These are phyloP conservation scores for Botrytis deweyae DNA, from an alignment of 2,329 filamentous ascomycete species.

Conservation along the genomic window DNA sequence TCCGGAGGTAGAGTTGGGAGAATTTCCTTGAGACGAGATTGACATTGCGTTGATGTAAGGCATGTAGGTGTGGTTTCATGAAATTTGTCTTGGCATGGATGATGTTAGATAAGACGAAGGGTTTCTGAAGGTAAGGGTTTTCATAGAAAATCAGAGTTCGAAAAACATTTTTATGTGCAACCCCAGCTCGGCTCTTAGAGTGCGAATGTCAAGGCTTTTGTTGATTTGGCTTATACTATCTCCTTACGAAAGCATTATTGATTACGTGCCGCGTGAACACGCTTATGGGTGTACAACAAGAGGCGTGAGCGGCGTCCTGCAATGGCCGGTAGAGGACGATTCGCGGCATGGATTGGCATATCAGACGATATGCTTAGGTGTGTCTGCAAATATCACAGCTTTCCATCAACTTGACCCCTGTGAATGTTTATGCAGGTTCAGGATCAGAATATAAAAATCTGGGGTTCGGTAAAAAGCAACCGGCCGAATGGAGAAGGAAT, in stretches of 20 bases:
- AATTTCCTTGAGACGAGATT: constrained; percentile 37
- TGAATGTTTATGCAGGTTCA: constrained; percentile 36
- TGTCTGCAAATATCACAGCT: constrained; percentile 22
- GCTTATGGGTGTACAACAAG: constrained; percentile 11
- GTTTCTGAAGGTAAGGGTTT: neutral
- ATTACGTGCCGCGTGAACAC: constrained; percentile 31
- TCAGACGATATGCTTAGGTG: constrained; percentile 34
- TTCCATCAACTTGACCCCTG: constrained; percentile 27
- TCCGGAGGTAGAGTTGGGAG: constrained; percentile 34
- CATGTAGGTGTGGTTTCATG: constrained; percentile 27
- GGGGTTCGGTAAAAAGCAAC: constrained; percentile 36
- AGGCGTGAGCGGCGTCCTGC: constrained; percentile 9
- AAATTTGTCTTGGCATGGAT: neutral
- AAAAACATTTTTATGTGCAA: constrained; percentile 17
- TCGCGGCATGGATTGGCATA: constrained; percentile 29
- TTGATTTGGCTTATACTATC: constrained; percentile 31
- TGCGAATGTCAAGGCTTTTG: constrained; percentile 20
- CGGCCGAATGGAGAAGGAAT: constrained; percentile 24
- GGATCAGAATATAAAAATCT: constrained; percentile 30
- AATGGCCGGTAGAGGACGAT: neutral
- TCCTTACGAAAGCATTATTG: constrained; percentile 26
- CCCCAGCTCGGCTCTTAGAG: constrained; percentile 16
- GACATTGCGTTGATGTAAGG: constrained; percentile 34
- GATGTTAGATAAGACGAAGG: neutral
- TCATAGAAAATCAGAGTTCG: neutral